These are phyloP conservation scores for Mycena polygramma DNA, from an alignment of 768 basidiomycete genomes.

Conservation along the genomic window DNA sequence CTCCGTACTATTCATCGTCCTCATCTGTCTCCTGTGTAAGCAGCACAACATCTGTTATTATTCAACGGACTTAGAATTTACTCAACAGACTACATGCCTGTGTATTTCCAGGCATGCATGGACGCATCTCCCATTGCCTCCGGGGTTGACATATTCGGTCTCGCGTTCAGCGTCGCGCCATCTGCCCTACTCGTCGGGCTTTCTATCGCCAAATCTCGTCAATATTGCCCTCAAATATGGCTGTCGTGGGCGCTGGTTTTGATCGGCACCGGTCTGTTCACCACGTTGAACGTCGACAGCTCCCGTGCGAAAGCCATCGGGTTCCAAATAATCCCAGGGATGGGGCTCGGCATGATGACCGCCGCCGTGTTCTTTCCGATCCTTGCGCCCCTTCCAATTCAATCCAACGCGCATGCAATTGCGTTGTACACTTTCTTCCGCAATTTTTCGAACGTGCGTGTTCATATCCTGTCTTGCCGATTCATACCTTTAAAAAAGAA, in stretches of 20 bases:
- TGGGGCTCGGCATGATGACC: slow-evolving; percentile 27
- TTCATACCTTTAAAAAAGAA: background rate
- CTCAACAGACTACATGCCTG: slow-evolving; percentile 53
- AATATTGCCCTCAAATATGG: slow-evolving; percentile 29
- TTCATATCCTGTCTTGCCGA: background rate
- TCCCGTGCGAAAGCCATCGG: slow-evolving; percentile 21
- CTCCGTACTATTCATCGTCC: slow-evolving; percentile 17
- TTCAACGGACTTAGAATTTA: background rate
- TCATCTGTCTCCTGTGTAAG: slow-evolving; percentile 16
- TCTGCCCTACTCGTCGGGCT: slow-evolving; percentile 47
- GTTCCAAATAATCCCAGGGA: slow-evolving; percentile 20
- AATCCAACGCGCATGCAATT: slow-evolving; percentile 48
- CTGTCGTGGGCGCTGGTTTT: slow-evolving; percentile 23
- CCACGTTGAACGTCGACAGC: slow-evolving; percentile 15
- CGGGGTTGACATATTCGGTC: slow-evolving; percentile 47
- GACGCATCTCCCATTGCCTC: slow-evolving; percentile 47
- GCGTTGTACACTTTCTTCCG: slow-evolving; percentile 51
- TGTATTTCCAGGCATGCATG: slow-evolving; percentile 60
- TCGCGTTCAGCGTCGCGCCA: slow-evolving; percentile 29
- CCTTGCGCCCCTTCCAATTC: slow-evolving; percentile 54
- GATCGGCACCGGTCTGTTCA: slow-evolving; percentile 16
- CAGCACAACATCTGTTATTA: background rate
- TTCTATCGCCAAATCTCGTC: slow-evolving; percentile 36
- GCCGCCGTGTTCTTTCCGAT: slow-evolving; percentile 54
- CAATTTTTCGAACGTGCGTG: slow-evolving; percentile 41